Percentiles rank a stretch among this genome's conserved stretches.
These are phyloP conservation scores for Entomortierella parvispora DNA, from an alignment of 192 early-diverging fungal genomes.

Conservation along the genomic window DNA sequence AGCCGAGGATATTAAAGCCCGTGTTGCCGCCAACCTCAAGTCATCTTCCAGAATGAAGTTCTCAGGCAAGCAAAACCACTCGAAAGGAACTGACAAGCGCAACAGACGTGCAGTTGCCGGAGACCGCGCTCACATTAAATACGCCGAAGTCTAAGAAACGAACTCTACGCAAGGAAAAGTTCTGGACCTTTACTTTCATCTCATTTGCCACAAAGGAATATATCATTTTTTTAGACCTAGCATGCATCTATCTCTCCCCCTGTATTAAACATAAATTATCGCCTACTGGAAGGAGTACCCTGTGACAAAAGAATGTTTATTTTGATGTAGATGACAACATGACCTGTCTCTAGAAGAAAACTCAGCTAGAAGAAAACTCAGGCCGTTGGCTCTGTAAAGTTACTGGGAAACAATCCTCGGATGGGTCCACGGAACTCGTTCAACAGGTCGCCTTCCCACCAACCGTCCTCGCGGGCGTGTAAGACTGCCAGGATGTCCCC, in stretches of 20 bases:
- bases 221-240: no score
- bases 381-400: constrained; percentile 46
- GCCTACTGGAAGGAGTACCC: no score
- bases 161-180: no score
- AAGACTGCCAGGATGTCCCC: constrained; percentile 60
- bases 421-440: constrained; percentile 25
- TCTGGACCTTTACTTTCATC: no score
- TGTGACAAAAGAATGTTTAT: no score
- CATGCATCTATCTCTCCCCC: no score
- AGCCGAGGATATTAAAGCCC: constrained; percentile 60
- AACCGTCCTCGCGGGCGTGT: constrained; percentile 60
- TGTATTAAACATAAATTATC: no score
- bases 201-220: no score
- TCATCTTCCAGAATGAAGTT: constrained; percentile 38
- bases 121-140: constrained; percentile 37
- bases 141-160: no score
- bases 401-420: constrained; percentile 55
- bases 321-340: no score
- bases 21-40: constrained; percentile 55
- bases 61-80: constrained; percentile 56
- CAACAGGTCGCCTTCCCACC: constrained; percentile 65
- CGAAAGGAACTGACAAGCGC: constrained; percentile 66
- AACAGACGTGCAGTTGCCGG: constrained; percentile 34
- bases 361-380: no score
- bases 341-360: no score